Evolutionary conservation across 371 early-diverging fungal genomes (phyloP), one percentile per base, ranked within the genome.

Genomic region (Globomyces sp.): DNA sequence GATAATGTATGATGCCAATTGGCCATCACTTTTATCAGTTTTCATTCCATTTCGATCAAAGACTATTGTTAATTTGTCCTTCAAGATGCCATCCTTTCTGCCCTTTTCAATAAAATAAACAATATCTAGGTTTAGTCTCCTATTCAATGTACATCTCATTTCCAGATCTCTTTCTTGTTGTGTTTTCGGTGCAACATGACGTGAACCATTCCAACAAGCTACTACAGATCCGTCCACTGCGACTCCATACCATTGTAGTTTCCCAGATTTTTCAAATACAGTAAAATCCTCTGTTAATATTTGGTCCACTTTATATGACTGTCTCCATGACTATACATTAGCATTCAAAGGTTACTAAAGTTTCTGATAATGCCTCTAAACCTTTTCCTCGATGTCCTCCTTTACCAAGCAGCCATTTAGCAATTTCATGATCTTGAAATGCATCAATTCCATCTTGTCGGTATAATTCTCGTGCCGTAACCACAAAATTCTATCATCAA

Each of bases 41-140:
- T 58, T 44, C 72, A 74, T 77, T 4, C 64, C 66, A n/a, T 49
- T n/a, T 13, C 71, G 69, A 53, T 77, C 77, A 34, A 77, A 47
- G 39, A 77, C 65, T 1, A 77, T 64, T 10, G 66, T 62, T 13
- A 76, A n/a, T 49, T 69, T 74, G 49, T 74, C 69, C n/a, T n/a
- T 69, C 9, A 74, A 34, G 13, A 66, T 24, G 0, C 62, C 57
- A 5, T 2, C 44, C 45, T 63, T 63, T 49, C 63, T 63, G 2
- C 49, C 63, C 50, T 10, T 8, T 63, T 48, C 63, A 43, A 74
- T 46, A 42, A 66, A 37, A 50, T 66, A 63, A 4, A 71, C 41
- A 9, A 65, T 24, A 49, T 51, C 71, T 24, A 24, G 24, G 24
- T 24, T 24, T 24, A 24, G 24, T 24, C 24, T 24, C 24, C 24